Base-by-base conservation (phyloP, 2,329 filamentous ascomycete species). In the Colletotrichum echinochloae region DNA sequence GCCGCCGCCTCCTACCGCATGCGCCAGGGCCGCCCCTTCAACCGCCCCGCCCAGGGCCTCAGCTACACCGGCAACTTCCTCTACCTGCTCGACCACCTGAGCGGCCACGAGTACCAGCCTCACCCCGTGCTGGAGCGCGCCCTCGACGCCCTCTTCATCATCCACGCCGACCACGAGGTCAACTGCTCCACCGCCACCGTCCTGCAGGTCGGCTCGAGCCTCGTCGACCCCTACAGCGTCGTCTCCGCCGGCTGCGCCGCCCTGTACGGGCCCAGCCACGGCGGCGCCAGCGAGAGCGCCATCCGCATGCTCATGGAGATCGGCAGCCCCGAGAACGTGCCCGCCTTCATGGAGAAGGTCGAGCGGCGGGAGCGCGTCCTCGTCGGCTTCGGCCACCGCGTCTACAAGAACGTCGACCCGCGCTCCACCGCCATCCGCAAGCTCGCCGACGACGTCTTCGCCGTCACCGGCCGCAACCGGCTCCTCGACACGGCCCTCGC, bases 111-210 rank as follows among this genome's bases (percentile, higher is more conserved):
- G 33, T 84, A 84, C 72, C 77, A 77, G 23, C 86, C 87, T 0
- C 83, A 88, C 67, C 82, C 84, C 0, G 81, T 84, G 5, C 77
- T 89, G 9, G 84, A 84, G 59, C 83, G 82, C 72, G 83, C 83
- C n/a, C 78, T 89, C 20, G 85, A 88, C 63, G 81, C 82, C 7
- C 81, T 89, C 3, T 87, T 87, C 74, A 85, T 88, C 64, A 82
- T 89, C 30, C 86, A 88, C 72, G 84, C 86, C 2, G 88, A 90
- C 73, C 87, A 90, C 74, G 88, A 88, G 70, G 86, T 89, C 76
- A 88, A 88, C 73, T 84, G 86, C 74, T 86, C 86, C 2, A 88
- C 87, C 0, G 86, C 87, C 1, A 85, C 87, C 1, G 83, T 88
- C 39, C 78, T 89, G 20, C 86, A 89, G 66, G 86, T 88, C 26